Evolutionary conservation across 2,329 filamentous ascomycete species (phyloP).

Genomic region (Scorias spongiosa): DNA sequence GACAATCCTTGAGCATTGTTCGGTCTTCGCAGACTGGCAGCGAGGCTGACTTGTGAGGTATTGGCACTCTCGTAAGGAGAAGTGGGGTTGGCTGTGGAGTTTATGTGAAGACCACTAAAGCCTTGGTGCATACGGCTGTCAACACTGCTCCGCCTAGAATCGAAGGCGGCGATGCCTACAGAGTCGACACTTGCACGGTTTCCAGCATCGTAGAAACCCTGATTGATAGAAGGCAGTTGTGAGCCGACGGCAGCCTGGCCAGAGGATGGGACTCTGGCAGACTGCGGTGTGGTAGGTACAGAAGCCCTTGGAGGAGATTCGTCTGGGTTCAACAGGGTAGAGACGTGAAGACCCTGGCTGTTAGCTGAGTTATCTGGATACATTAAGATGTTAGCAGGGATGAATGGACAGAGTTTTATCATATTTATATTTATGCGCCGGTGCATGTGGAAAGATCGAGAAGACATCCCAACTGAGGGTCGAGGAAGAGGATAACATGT

Average conservation of each 20-base stretch:
- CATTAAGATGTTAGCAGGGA: background rate
- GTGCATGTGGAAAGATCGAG: constrained; percentile 1
- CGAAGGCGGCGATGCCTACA: constrained; percentile 33
- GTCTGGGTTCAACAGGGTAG: constrained; percentile 35
- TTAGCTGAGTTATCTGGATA: constrained; percentile 24
- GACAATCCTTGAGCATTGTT: constrained; percentile 32
- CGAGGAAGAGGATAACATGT: background rate
- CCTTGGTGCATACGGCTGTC: constrained; percentile 63
- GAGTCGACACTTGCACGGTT: constrained; percentile 29
- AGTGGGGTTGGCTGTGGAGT: constrained; percentile 27
- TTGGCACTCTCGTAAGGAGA: constrained; percentile 66
- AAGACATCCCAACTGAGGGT: background rate
- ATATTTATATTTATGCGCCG: background rate
- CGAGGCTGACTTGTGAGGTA: constrained; percentile 59
- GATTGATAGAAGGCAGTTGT: constrained; percentile 41
- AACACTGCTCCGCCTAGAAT: constrained; percentile 60
- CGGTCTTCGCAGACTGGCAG: constrained; percentile 48
- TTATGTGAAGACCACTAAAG: constrained; percentile 54
- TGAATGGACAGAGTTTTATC: background rate
- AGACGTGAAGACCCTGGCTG: constrained; percentile 32
- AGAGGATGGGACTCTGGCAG: constrained; percentile 23
- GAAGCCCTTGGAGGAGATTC: constrained; percentile 31
- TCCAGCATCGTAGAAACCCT: constrained; percentile 27
- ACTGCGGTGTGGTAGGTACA: constrained; percentile 27
- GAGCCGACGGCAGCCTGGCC: constrained; percentile 18